phyloP scores from a whole-genome alignment of 179 eudicot genomes.

The Amaranthus tricolor region DNA sequence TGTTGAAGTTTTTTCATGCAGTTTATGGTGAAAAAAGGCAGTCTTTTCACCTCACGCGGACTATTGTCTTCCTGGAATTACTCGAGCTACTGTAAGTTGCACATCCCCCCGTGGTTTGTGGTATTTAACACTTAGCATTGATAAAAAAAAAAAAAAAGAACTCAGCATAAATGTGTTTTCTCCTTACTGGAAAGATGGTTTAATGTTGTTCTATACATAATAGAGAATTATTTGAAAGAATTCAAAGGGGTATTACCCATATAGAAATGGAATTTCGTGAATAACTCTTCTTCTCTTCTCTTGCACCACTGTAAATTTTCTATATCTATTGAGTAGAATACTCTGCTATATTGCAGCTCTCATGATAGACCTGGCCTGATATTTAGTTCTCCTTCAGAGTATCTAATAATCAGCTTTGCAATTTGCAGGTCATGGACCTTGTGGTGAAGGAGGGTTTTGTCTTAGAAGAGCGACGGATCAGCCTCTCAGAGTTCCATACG shows the following conservation, averaged over 20 bases:
- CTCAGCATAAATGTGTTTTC: too few relatives aligned
- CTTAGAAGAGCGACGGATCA: slow-evolving; percentile 78
- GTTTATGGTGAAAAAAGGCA: slow-evolving; percentile 95
- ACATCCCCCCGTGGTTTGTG: background rate
- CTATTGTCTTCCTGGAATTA: slow-evolving; percentile 97
- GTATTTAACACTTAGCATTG: background rate
- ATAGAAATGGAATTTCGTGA: too few relatives aligned
- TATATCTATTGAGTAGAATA: too few relatives aligned
- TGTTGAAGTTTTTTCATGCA: slow-evolving; percentile 38
- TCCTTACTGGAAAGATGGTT: too few relatives aligned
- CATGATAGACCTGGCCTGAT: background rate
- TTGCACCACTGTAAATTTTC: too few relatives aligned
- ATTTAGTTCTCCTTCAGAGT: background rate
- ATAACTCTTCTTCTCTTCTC: too few relatives aligned
- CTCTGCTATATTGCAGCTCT: background rate
- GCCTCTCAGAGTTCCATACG: slow-evolving; percentile 91
- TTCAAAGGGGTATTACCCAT: too few relatives aligned
- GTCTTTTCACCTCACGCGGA: slow-evolving; percentile 92
- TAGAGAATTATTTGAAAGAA: too few relatives aligned
- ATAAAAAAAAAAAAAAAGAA: background rate
- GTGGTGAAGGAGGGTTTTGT: slow-evolving; percentile 64
- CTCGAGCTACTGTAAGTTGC: slow-evolving; percentile 87
- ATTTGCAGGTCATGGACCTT: slow-evolving; percentile 82
- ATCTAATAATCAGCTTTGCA: background rate
- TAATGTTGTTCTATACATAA: too few relatives aligned